Evolutionary conservation across 2,329 filamentous ascomycete genomes (phyloP).

Genomic region (Sarocladium brachiariae): DNA sequence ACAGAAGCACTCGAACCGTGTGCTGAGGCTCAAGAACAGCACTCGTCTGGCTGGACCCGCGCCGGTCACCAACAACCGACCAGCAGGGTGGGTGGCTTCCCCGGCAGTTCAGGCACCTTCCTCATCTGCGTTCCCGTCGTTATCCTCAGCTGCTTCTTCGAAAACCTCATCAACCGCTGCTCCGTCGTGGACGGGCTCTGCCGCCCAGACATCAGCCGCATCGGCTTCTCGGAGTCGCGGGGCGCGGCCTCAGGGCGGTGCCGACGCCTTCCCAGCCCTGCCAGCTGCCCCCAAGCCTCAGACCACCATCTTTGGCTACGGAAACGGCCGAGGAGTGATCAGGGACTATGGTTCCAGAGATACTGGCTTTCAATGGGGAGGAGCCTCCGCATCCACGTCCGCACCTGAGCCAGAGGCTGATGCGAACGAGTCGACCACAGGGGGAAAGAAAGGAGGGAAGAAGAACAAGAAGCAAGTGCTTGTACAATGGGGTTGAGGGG

Average conservation of each 20-base stretch:
- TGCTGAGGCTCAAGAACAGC: slow-evolving; percentile 54
- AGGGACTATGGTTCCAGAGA: slow-evolving; percentile 41
- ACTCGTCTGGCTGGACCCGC: slow-evolving; percentile 36
- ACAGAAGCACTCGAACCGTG: slow-evolving; percentile 45
- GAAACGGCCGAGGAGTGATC: slow-evolving; percentile 43
- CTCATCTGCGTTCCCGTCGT: slow-evolving; percentile 32
- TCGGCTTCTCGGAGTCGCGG: slow-evolving; percentile 2
- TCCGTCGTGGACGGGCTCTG: slow-evolving; percentile 18
- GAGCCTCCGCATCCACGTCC: slow-evolving; percentile 15
- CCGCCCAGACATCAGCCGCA: neutral
- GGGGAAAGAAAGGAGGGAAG: slow-evolving; percentile 50
- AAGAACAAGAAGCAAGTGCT: slow-evolving; percentile 56
- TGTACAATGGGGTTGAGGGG: slow-evolving; percentile 50
- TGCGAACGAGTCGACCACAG: slow-evolving; percentile 24
- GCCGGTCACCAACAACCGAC: slow-evolving; percentile 4
- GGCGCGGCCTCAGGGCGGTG: slow-evolving; percentile 18
- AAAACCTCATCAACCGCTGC: slow-evolving; percentile 5
- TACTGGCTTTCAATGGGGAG: slow-evolving; percentile 49
- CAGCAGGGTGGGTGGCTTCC: slow-evolving; percentile 1
- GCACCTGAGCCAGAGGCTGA: slow-evolving; percentile 20
- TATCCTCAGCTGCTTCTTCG: slow-evolving; percentile 23
- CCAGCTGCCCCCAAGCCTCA: slow-evolving; percentile 67
- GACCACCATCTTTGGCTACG: slow-evolving; percentile 48
- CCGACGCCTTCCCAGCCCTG: slow-evolving; percentile 74
- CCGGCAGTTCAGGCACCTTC: slow-evolving; percentile 16